Conservation (phyloP, 495 filamentous ascomycete species). For the Chaetomidium leptoderma region DNA sequence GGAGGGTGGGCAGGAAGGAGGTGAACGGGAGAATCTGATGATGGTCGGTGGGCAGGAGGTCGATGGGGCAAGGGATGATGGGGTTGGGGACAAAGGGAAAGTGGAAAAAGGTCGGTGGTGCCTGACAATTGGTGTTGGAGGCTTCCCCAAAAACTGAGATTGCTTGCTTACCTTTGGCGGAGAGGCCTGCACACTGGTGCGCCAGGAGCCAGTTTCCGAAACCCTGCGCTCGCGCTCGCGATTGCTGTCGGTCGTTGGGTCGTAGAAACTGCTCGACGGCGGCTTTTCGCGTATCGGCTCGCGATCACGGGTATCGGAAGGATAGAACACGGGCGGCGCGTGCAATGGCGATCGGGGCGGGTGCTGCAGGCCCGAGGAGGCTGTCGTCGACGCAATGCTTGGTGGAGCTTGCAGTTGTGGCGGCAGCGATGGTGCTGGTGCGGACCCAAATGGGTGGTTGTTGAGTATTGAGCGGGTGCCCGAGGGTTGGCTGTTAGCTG, state of each 20-base stretch:
- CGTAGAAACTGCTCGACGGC: conserved; percentile 49
- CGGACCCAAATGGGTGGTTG: conserved; percentile 31
- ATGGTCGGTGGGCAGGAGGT: background rate
- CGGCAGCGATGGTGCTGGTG: conserved; percentile 24
- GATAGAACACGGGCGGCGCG: conserved; percentile 32
- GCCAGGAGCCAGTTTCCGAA: conserved; percentile 41
- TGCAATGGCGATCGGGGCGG: conserved; percentile 32
- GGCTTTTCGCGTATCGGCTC: conserved; percentile 42
- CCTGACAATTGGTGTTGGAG: conserved; percentile 9
- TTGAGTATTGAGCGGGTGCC: conserved; percentile 33
- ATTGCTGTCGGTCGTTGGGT: conserved; percentile 50
- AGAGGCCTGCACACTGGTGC: conserved; percentile 32
- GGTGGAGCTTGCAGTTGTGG: conserved; percentile 30
- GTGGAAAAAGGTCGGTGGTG: background rate
- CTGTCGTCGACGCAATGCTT: conserved; percentile 19
- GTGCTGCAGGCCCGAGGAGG: conserved; percentile 21
- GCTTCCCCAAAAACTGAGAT: conserved; percentile 22
- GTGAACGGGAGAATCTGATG: background rate
- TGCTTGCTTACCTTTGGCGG: conserved; percentile 39
- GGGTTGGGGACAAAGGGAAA: conserved; percentile 10
- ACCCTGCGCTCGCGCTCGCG: conserved; percentile 36
- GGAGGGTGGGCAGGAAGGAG: background rate
- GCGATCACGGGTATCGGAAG: conserved; percentile 31
- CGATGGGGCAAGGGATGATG: conserved; percentile 1
- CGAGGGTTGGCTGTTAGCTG: conserved; percentile 19